Percentiles rank a stretch among this genome's conserved stretches.
These are phyloP conservation scores for Penicillium cataractarum DNA, from an alignment of 495 filamentous ascomycete genomes.

Conservation along the genomic window DNA sequence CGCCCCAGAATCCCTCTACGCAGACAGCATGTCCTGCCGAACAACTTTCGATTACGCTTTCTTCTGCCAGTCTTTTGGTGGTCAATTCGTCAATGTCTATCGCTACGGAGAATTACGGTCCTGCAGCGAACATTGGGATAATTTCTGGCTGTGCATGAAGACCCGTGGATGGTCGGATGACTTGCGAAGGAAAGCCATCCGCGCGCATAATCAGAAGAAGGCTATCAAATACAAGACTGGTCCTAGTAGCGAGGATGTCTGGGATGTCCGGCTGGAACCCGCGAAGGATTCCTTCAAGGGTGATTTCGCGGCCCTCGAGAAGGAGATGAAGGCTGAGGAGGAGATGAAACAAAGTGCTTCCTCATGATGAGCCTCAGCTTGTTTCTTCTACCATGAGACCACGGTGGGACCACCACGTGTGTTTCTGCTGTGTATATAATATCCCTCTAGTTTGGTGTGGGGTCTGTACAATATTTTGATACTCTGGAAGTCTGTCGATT, in stretches of 20 bases:
- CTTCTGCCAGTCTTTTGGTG: constrained; percentile 91
- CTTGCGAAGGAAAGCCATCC: constrained; percentile 59
- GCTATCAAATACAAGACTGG: constrained; percentile 71
- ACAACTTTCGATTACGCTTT: constrained; percentile 90
- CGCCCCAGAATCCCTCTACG: constrained; percentile 67
- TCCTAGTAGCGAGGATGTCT: constrained; percentile 90
- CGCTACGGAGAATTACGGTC: constrained; percentile 73
- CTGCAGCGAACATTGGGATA: constrained; percentile 80
- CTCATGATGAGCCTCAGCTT: constrained; percentile 12
- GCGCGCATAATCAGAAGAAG: constrained; percentile 72
- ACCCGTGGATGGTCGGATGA: constrained; percentile 53
- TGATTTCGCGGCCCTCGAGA: constrained; percentile 62
- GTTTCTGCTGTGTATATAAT: constrained; percentile 23
- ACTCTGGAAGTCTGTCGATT: neutral
- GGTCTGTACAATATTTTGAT: constrained; percentile 16
- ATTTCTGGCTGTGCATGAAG: constrained; percentile 97
- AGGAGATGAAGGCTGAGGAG: constrained; percentile 54
- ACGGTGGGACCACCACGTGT: neutral
- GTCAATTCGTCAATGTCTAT: constrained; percentile 86
- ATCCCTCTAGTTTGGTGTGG: constrained; percentile 6
- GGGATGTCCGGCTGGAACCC: constrained; percentile 65
- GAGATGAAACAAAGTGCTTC: constrained; percentile 31
- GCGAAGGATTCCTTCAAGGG: constrained; percentile 57
- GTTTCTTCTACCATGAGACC: neutral
- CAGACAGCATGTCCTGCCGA: constrained; percentile 84